Base-by-base conservation (phyloP, 192 early-diverging fungal genomes). In the Entomortierella parvispora region DNA sequence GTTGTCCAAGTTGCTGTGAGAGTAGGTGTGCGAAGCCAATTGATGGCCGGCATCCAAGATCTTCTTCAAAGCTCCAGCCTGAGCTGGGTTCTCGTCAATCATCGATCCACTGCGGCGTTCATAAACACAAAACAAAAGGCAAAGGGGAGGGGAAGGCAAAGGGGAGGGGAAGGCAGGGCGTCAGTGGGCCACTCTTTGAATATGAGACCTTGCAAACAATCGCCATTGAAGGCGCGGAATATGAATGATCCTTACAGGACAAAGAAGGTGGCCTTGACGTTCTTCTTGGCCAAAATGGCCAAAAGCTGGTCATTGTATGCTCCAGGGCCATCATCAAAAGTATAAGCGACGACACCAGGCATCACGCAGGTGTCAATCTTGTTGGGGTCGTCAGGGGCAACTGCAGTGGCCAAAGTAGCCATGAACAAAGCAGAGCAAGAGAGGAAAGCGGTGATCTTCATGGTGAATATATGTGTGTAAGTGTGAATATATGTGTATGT, bases 231-330 rank as follows among this genome's bases (percentile, higher is more conserved):
- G n/a, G n/a, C n/a, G n/a, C n/a, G n/a, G n/a, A n/a, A n/a, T n/a
- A n/a, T n/a, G n/a, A n/a, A n/a, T n/a, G n/a, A n/a, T n/a, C n/a
- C n/a, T n/a, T 89, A 88, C 59, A 84, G 62, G 22, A 91, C 84
- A 70, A 81, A 89, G 70, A 91, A 91, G 0, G 89, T 90, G 8
- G 80, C 89, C 37, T 82, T 86, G 32, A 92, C 76, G 46, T 81
- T 68, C 8, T 59, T 58, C 26, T 62, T n/a, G 7, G 78, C 64
- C 15, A 92, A 63, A 1, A 62, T 71, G 49, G 82, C 79, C 2
- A 91, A 65, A 11, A 92, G 55, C 1, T 58, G 55, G 15, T 62
- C 62, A 26, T 87, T 90, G 57, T 65, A 81, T 5, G 58, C 17
- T 11, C 60, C 58, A 10, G 87, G 85, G 14, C 87, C 88, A 57